Evolutionary conservation across 1,284 basidiomycete species (phyloP).

Genomic region (Cryptococcus depauperatus): DNA sequence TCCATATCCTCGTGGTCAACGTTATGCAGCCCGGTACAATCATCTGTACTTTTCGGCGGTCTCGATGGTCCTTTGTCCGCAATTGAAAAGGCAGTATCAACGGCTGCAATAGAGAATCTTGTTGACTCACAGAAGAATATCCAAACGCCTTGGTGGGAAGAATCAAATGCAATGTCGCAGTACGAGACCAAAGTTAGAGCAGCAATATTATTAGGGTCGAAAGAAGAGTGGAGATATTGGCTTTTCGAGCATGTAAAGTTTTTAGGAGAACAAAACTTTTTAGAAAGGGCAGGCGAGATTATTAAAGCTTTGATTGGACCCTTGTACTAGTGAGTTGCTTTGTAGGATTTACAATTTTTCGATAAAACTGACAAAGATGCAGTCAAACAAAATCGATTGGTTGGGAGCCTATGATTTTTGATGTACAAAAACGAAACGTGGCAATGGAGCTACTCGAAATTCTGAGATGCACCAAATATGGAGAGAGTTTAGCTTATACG

Average conservation of each 20-base stretch:
- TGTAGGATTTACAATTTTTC: neutral
- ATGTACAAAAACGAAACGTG: constrained; percentile 66
- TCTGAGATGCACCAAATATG: too few species aligned
- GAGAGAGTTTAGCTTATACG: too few species aligned
- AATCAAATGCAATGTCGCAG: constrained; percentile 71
- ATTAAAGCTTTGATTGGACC: constrained; percentile 80
- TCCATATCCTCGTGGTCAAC: constrained; percentile 60
- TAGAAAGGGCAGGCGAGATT: constrained; percentile 76
- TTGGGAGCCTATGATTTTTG: constrained; percentile 62
- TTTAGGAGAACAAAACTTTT: constrained; percentile 76
- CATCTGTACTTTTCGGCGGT: constrained; percentile 20
- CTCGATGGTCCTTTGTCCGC: constrained; percentile 18
- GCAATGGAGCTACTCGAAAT: constrained; percentile 66
- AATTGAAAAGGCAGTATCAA: constrained; percentile 22
- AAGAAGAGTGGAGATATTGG: constrained; percentile 69
- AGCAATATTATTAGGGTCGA: constrained; percentile 63
- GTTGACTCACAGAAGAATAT: neutral
- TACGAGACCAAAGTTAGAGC: constrained; percentile 70
- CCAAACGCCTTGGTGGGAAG: constrained; percentile 62
- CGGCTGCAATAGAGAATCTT: constrained; percentile 2
- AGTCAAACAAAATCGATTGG: constrained; percentile 48
- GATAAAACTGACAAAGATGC: neutral
- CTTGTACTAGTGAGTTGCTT: constrained; percentile 7
- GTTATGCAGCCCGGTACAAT: constrained; percentile 70
- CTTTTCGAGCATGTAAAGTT: constrained; percentile 68